These are phyloP conservation scores for Rubia peregrina DNA, from an alignment of 305 asterid species.

Conservation along the genomic window DNA sequence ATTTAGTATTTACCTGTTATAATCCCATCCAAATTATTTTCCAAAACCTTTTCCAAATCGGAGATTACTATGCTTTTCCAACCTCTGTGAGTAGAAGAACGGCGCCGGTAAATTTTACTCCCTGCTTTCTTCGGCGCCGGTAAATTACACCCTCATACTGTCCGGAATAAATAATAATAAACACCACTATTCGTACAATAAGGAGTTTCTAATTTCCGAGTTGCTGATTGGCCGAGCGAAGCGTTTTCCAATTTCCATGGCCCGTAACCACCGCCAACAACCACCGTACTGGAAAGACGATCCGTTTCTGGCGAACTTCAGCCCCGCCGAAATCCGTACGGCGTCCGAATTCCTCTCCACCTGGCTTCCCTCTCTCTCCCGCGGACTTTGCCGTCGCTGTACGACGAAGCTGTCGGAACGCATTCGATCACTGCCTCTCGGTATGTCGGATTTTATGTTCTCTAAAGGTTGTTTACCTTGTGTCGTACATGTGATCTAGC, in stretches of 20 bases:
- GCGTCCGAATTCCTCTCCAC: constrained; percentile 79
- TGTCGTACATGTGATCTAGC: background rate
- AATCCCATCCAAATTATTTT: too few relatives aligned
- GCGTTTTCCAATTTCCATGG: constrained; percentile 26
- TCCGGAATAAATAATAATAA: too few relatives aligned
- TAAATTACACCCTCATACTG: too few relatives aligned
- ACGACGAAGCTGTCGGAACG: constrained; percentile 51
- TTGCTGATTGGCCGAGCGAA: background rate
- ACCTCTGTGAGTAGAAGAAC: too few relatives aligned
- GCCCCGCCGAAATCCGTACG: constrained; percentile 46
- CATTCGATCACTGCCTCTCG: constrained; percentile 53
- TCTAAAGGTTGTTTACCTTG: background rate
- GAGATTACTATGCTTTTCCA: too few relatives aligned
- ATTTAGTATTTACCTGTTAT: too few relatives aligned
- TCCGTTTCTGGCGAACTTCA: constrained; percentile 47
- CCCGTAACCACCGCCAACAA: constrained; percentile 11
- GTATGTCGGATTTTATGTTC: constrained; percentile 13
- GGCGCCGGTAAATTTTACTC: too few relatives aligned
- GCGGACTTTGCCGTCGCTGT: constrained; percentile 71
- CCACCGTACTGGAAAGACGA: constrained; percentile 26
- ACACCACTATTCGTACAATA: too few relatives aligned
- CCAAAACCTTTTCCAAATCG: too few relatives aligned
- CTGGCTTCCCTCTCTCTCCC: constrained; percentile 78
- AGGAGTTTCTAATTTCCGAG: too few relatives aligned
- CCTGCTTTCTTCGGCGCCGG: too few relatives aligned